Conservation (phyloP, 768 basidiomycete species). For the Sporobolomyces pararoseus region DNA sequence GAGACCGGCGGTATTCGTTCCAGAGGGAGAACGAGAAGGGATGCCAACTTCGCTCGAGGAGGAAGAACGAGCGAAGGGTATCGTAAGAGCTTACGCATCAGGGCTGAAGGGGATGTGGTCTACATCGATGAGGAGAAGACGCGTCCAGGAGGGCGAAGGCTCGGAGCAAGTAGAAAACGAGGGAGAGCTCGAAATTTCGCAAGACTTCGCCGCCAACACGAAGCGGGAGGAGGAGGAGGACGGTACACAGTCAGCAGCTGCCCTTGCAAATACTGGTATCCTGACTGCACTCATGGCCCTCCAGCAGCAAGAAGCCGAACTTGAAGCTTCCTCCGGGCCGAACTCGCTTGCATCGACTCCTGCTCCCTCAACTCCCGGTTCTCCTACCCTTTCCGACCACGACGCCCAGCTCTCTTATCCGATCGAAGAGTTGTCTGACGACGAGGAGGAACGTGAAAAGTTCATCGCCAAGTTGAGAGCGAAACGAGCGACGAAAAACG, state of each 20-base stretch:
- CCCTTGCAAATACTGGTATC: slow-evolving; percentile 55
- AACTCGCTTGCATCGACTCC: slow-evolving; percentile 23
- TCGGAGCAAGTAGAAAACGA: not conserved
- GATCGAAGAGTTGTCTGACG: slow-evolving; percentile 42
- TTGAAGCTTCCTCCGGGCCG: no score
- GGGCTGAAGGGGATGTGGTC: slow-evolving; percentile 7
- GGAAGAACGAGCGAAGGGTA: slow-evolving; percentile 5
- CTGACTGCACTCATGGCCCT: slow-evolving; percentile 65
- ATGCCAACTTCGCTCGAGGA: not conserved
- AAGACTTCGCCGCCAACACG: no score
- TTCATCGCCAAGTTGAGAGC: slow-evolving; percentile 35
- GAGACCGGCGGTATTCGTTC: slow-evolving; percentile 33
- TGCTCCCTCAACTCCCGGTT: slow-evolving; percentile 21
- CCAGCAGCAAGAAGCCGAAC: slow-evolving; percentile 53
- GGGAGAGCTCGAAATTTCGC: no score
- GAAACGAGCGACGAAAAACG: slow-evolving; percentile 36
- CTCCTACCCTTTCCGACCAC: not conserved
- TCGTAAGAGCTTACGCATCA: slow-evolving; percentile 11
- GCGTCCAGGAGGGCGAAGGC: not conserved
- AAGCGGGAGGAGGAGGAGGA: slow-evolving; percentile 22
- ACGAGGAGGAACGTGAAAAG: slow-evolving; percentile 37
- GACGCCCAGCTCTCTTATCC: not conserved
- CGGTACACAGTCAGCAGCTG: slow-evolving; percentile 3
- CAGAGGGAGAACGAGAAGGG: not conserved
- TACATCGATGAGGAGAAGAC: not conserved